These are phyloP conservation scores for Scedosporium apiospermum DNA, from an alignment of 2,329 filamentous ascomycete genomes.

Conservation along the genomic window DNA sequence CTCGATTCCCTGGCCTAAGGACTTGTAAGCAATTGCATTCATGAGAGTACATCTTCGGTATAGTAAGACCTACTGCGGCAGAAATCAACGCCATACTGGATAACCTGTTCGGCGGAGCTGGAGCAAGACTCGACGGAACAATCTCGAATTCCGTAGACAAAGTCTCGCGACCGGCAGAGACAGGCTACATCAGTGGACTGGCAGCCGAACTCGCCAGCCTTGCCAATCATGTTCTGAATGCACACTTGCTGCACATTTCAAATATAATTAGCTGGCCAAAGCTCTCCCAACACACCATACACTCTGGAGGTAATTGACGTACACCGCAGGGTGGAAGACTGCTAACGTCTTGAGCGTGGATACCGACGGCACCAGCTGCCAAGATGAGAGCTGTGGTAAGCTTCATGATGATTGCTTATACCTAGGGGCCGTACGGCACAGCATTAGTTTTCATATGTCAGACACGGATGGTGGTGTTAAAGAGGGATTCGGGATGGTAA, in stretches of 20 bases:
- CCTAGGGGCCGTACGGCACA: background rate
- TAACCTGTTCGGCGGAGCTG: conserved; percentile 21
- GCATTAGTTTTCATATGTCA: background rate
- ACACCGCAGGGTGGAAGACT: conserved; percentile 43
- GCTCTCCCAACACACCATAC: background rate
- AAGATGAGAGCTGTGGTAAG: conserved; percentile 28
- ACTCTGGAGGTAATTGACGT: conserved; percentile 21
- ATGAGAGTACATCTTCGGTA: background rate
- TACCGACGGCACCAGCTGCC: conserved; percentile 29
- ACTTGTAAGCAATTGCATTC: background rate
- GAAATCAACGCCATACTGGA: conserved; percentile 27
- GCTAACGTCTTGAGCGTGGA: conserved; percentile 28
- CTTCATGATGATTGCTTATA: conserved; percentile 39
- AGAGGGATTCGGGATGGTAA: background rate
- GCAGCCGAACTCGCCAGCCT: conserved; percentile 38
- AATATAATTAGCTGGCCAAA: background rate
- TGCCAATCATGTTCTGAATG: conserved; percentile 38
- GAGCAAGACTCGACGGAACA: conserved; percentile 36
- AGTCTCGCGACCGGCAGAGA: conserved; percentile 37
- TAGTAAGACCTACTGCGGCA: conserved; percentile 25
- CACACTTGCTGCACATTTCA: conserved; percentile 30
- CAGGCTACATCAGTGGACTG: conserved; percentile 27
- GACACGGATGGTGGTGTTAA: too few relatives aligned
- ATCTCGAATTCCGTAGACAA: conserved; percentile 40
- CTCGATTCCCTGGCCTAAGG: conserved; percentile 21